A percentile compares a stretch with the other conserved stretches of the same genome.
Conservation (phyloP, 441 rosid genomes). For the Biscutella laevigata region DNA sequence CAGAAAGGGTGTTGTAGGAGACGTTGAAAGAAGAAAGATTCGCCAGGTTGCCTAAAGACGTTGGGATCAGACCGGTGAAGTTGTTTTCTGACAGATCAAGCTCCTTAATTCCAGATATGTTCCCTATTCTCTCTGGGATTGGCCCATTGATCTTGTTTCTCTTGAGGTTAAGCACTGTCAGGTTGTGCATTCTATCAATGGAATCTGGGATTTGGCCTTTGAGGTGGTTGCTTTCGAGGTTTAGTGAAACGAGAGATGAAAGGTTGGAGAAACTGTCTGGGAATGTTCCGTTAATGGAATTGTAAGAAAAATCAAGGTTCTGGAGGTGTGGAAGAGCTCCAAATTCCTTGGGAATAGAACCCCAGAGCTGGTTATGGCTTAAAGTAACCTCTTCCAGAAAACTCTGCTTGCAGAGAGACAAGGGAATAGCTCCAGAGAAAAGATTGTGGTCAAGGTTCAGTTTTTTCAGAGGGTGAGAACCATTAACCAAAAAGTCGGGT, state of each 20-base stretch:
- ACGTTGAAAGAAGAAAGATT: constrained; percentile 48
- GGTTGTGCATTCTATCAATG: constrained; percentile 43
- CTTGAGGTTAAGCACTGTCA: constrained; percentile 52
- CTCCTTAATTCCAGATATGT: constrained; percentile 34
- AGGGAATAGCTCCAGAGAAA: constrained; percentile 41
- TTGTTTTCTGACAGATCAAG: constrained; percentile 51
- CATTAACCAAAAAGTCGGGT: constrained; percentile 32
- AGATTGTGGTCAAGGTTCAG: constrained; percentile 37
- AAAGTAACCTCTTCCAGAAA: constrained; percentile 36
- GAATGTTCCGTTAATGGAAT: constrained; percentile 47
- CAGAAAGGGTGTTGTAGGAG: constrained; percentile 56
- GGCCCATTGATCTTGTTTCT: constrained; percentile 41
- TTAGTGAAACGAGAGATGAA: constrained; percentile 36
- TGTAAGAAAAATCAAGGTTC: constrained; percentile 57
- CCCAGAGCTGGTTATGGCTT: constrained; percentile 61
- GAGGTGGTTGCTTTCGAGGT: constrained; percentile 46
- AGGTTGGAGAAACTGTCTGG: constrained; percentile 38
- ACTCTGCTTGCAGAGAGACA: constrained; percentile 33
- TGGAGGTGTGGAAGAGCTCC: constrained; percentile 44
- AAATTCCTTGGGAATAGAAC: constrained; percentile 44
- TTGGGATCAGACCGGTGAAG: constrained; percentile 47
- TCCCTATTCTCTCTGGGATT: constrained; percentile 38
- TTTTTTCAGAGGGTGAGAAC: constrained; percentile 30
- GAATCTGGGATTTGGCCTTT: constrained; percentile 39
- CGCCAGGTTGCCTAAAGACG: constrained; percentile 32